Base-by-base conservation (phyloP, 176 grass and related monocot genomes). In the Zizania latifolia region DNA sequence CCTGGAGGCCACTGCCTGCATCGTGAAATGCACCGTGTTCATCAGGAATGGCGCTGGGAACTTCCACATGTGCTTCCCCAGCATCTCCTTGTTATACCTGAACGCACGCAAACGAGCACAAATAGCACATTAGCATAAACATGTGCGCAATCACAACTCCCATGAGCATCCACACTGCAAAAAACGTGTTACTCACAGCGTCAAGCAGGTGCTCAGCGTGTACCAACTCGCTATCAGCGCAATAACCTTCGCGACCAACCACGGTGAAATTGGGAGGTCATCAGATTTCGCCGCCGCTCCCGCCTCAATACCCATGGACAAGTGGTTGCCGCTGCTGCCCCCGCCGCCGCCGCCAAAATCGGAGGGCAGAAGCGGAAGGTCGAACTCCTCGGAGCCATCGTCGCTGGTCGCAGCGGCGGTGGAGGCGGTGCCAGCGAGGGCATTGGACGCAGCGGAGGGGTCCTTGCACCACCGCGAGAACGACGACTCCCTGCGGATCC, bases 11-110 rank as follows among this genome's bases (percentile, higher is more conserved):
- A 94, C 62, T 2, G 91, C 91, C 88, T 99, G 95, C 91, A 99
- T 88, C 44, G 95, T 90, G 84, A 99, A 99, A 84, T 99, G 95
- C 79, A 99, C 77, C 50, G 95, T 92, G 73, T 94, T 99, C 95
- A 99, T 99, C 89, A 99, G 67, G 55, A 99, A 88, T 15, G 95
- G 95, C 7, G 89, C 91, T 23, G 95, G 95, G 88, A 99, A 99
- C 72, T 92, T 90, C 68, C 82, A 91, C 75, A 86, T 85, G 59
- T 90, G 77, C 73, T 88, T 76, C 58, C 95, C 95, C 26, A 99
- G 64, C 89, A 99, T 94, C 71, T 89, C 92, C 43, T 99, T 99
- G 86, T 99, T 99, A 71, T 99, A 99, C 88, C 95, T 99, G 79
- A 74, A 60, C 81, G 78, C 74, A 73, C 14, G 72, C 40, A 69